Base-by-base conservation (phyloP, 1,284 basidiomycete genomes). In the Cryptococcus sp. region DNA sequence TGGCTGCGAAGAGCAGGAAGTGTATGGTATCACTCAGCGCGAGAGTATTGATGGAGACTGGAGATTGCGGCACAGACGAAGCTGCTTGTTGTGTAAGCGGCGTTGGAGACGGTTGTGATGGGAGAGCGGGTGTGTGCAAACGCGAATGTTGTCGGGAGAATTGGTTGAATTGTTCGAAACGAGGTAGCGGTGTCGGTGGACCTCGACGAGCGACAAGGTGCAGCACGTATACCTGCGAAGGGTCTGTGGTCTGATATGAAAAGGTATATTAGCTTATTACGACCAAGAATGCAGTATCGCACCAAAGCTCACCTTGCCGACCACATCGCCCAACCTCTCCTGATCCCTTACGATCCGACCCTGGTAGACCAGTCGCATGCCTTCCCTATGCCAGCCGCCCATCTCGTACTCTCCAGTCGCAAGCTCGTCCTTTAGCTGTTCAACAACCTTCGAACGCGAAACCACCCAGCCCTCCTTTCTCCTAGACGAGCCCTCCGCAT, bases 291-390 rank as follows among this genome's bases (percentile, higher is more conserved):
- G 30, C 13, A 35, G 30, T 35, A 35, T 48, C 6, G 57, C 55
- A 3, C 54, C 52, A 41, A 35, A 10, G 42, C 68, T 63, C 23
- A 68, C 69, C 27, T 62, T 55, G 11, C 58, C 63, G 3, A 76
- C 63, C 30, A 71, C 65, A 7, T 67, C 61, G 6, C 66, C 69
- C n/a, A 77, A 43, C 17, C 52, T 52, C 55, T 75, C 72, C 10
- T 72, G 64, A 64, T 76, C 76, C 16, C 65, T 51, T 3, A 76
- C 64, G n/a, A 78, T 71, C 38, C 74, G 61, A 3, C 76, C 76
- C 42, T 68, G 69, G 66, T 70, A 76, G 7, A 77, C 69, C 10
- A 77, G 47, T 20, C 76, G 63, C 68, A 77, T 70, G 0, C 71
- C 73, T 1, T 69, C 64, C 20, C 68, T 63, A 35, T 67, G 65